Evolutionary conservation across 805 yeast genomes (phyloP), one percentile per base, ranked within the genome.

Genomic region (Metschnikowia arizonensis): DNA sequence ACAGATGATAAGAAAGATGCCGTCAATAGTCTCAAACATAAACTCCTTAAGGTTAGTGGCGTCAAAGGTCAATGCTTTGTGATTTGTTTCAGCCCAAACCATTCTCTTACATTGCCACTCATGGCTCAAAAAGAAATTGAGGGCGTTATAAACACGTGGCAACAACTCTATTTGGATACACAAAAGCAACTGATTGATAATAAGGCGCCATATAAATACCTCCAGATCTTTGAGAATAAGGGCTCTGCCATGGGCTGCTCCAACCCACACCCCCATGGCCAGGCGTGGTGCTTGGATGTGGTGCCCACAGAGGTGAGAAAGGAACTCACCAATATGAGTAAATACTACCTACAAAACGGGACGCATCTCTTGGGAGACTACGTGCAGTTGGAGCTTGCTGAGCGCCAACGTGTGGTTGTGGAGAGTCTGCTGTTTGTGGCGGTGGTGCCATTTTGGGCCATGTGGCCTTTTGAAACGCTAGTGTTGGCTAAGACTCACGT

Each of bases 181-280:
- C 62, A 73, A 33, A 50, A 50, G 11, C 73, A 74, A 50, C 52
- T 55, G 5, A 54, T 56, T 14, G 61, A 63, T n/a, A 62, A 65
- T 2, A 64, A 62, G 26, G 69, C 69, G 4, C 79, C 84, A 25
- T 77, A 60, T 58, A 72, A 72, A 50, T 83, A 84, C 62, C 63
- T 83, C 49, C 89, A 83, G 64, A 81, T 84, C 31, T 84, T 84
- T 59, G 91, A 84, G 60, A 84, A 84, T 61, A 84, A 84, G 62
- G 90, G 90, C 25, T 69, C 81, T 33, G 84, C 86, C 5, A 84
- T 84, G 90, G 90, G 90, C 32, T 84, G 90, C 58, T 83, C 88
- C 3, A 84, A 84, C 58, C 84, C 88, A 2, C 91, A 84, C 63
- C 89, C 90, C 6, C 91, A 84, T 58, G 88, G 90, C 23, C 91